Evolutionary conservation across 176 grass and related monocot genomes (phyloP).

Genomic region (Juncus inflexus): DNA sequence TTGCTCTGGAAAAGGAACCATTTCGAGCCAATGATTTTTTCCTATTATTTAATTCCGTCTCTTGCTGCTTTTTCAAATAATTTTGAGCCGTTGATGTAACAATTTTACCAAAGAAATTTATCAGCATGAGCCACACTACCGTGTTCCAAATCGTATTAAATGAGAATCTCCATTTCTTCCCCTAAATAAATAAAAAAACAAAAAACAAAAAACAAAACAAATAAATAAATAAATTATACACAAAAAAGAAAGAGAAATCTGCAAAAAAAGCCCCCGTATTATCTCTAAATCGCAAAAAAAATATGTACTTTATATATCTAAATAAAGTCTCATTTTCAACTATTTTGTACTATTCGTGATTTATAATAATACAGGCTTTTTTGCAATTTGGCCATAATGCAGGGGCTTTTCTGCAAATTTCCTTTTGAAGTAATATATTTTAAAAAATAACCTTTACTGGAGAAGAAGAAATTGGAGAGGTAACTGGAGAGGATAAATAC

Average conservation of each 20-base stretch:
- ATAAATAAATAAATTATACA: background rate
- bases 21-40: conserved; percentile 15
- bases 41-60: conserved; percentile 56
- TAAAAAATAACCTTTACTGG: conserved; percentile 34
- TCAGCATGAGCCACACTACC: conserved; percentile 64
- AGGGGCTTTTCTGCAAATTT: no score
- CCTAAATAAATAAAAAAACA: conserved; percentile 39
- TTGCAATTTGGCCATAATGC: no score
- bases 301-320: no score
- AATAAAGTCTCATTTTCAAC: no score
- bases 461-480: conserved; percentile 35
- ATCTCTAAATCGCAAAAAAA: no score
- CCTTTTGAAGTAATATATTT: background rate
- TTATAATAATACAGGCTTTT: no score
- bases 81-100: conserved; percentile 73
- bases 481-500: conserved; percentile 55
- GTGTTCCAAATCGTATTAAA: conserved; percentile 78
- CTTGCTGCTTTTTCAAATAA: conserved; percentile 70
- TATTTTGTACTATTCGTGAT: no score
- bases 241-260: conserved; percentile 1
- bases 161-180: conserved; percentile 67
- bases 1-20: conserved; percentile 30
- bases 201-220: conserved; percentile 1
- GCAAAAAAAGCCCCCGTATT: background rate
- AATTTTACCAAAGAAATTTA: conserved; percentile 89